Conservation (phyloP, 768 basidiomycete genomes). For the Boletales sp. region DNA sequence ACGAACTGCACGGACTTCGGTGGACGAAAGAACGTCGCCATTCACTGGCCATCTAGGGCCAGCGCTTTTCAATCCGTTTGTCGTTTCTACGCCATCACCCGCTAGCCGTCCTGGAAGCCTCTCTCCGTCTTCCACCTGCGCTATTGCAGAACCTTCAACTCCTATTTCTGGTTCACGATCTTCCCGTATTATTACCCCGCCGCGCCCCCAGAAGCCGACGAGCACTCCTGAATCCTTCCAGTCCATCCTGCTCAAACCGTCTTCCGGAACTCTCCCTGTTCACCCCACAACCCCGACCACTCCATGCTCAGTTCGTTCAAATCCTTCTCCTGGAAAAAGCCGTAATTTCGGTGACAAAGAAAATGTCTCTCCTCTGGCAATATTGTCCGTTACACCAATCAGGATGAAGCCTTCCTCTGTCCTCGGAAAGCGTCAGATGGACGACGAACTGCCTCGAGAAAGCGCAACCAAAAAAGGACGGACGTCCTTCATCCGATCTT, state of each 20-base stretch:
- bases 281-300: constrained; percentile 29
- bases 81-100: neutral
- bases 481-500: constrained; percentile 29
- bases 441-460: constrained; percentile 34
- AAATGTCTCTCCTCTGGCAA: constrained; percentile 45
- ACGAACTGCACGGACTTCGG: neutral
- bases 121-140: constrained; percentile 2
- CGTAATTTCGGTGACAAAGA: constrained; percentile 51
- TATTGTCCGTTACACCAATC: constrained; percentile 36
- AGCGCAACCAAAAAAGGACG: constrained; percentile 25
- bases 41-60: constrained; percentile 28
- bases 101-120: constrained; percentile 1
- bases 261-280: constrained; percentile 25
- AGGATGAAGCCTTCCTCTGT: constrained; percentile 19
- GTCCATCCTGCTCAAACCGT: constrained; percentile 25
- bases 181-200: constrained; percentile 29
- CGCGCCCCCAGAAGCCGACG: constrained; percentile 35
- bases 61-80: constrained; percentile 20
- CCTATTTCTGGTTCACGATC: constrained; percentile 19
- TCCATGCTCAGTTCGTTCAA: constrained; percentile 27
- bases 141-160: constrained; percentile 23
- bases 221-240: constrained; percentile 31
- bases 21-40: constrained; percentile 11
- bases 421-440: constrained; percentile 45
- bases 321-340: constrained; percentile 37